A percentile compares a stretch with the other conserved stretches of the same genome.
Conservation (phyloP, 1,284 basidiomycete species). For the Moniliophthora roreri region DNA sequence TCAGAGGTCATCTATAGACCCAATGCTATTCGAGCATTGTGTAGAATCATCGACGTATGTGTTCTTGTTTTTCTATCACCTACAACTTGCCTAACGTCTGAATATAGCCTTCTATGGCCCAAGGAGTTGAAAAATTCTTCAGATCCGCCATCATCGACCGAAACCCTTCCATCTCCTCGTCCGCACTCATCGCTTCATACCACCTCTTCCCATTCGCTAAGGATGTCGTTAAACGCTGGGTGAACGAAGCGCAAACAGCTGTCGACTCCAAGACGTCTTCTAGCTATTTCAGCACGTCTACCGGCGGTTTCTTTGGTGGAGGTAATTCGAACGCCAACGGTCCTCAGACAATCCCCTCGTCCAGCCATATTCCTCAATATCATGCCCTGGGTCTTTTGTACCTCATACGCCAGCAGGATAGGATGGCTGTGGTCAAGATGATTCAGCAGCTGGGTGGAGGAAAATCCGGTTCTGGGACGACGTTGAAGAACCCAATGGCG, state of each 20-base stretch:
- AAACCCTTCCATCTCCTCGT: constrained; percentile 93
- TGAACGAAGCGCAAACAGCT: constrained; percentile 97
- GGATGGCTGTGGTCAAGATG: constrained; percentile 99
- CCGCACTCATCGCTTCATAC: constrained; percentile 95
- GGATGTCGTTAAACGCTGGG: constrained; percentile 97
- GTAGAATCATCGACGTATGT: constrained; percentile 95
- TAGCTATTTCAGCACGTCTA: constrained; percentile 57
- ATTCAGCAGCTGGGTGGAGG: constrained; percentile 95
- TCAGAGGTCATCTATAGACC: constrained; percentile 98
- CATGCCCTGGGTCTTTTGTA: constrained; percentile 95
- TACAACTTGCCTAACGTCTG: constrained; percentile 11
- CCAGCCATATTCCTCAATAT: constrained; percentile 95
- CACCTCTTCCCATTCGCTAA: constrained; percentile 94
- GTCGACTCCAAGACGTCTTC: constrained; percentile 86
- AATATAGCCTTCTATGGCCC: constrained; percentile 89
- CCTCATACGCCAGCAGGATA: constrained; percentile 93
- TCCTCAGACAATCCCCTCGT: constrained; percentile 81
- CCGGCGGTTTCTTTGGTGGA: constrained; percentile 69
- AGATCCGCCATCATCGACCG: constrained; percentile 99
- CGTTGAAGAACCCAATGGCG: constrained; percentile 96
- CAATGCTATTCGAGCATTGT: constrained; percentile 95
- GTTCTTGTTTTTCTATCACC: constrained; percentile 1
- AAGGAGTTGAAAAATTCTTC: constrained; percentile 99
- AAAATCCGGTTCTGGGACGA: constrained; percentile 79
- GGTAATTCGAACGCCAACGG: constrained; percentile 49